These are phyloP conservation scores for Sugiyamaella marilandica DNA, from an alignment of 805 yeast genomes.

Conservation along the genomic window DNA sequence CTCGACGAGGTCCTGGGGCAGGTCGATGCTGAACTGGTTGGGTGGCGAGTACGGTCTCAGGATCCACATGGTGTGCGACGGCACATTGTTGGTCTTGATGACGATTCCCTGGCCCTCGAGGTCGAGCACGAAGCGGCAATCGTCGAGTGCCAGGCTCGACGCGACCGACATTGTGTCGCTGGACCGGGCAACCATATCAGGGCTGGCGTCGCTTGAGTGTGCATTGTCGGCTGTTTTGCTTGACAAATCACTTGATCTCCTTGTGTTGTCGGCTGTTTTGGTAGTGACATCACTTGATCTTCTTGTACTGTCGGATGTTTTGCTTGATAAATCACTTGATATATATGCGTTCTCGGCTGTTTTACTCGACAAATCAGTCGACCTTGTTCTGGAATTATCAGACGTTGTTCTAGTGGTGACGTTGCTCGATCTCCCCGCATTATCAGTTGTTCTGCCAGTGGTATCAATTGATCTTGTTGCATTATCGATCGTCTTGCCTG, in stretches of 20 bases:
- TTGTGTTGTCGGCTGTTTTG: neutral
- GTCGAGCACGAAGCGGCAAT: constrained; percentile 38
- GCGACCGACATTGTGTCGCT: neutral
- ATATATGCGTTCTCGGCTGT: constrained; percentile 8
- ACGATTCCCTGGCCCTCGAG: constrained; percentile 93
- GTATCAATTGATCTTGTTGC: neutral
- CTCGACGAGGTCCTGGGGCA: constrained; percentile 66
- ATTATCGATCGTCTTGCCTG: neutral
- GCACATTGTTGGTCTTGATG: constrained; percentile 59
- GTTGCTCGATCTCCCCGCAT: too few relatives aligned
- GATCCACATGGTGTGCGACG: constrained; percentile 90
- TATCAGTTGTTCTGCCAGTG: neutral
- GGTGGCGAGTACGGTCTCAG: constrained; percentile 69
- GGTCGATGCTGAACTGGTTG: constrained; percentile 55
- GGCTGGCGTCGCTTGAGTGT: neutral
- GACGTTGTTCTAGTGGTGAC: neutral
- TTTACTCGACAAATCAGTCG: neutral
- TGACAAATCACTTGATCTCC: too few relatives aligned
- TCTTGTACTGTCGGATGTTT: neutral
- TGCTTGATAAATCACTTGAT: neutral
- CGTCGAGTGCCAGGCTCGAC: constrained; percentile 4
- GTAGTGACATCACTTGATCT: too few relatives aligned
- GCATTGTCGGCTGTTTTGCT: too few relatives aligned
- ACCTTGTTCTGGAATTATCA: constrained; percentile 1
- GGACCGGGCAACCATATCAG: neutral